Evolutionary conservation across 2,329 filamentous ascomycete genomes (phyloP).

Genomic region (Paramyrothecium roridum): DNA sequence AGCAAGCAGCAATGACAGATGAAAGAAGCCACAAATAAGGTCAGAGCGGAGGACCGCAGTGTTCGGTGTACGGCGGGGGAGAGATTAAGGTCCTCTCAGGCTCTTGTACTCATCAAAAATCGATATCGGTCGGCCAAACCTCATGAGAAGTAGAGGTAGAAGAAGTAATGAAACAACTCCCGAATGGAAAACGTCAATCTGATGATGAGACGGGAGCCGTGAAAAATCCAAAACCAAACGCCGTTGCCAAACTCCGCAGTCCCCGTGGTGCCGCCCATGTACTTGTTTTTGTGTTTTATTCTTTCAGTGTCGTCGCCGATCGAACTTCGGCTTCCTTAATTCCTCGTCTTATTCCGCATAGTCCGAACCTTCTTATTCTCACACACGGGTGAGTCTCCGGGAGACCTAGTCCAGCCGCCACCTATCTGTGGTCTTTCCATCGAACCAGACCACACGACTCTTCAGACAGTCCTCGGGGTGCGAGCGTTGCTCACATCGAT

Average conservation of each 20-base stretch:
- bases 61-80: constrained; percentile 15
- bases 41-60: constrained; percentile 24
- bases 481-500: constrained; percentile 75
- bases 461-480: constrained; percentile 55
- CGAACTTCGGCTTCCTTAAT: constrained; percentile 1
- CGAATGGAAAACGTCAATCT: constrained; percentile 47
- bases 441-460: constrained; percentile 1
- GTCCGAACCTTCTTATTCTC: constrained; percentile 7
- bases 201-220: constrained; percentile 41
- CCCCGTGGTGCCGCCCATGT: constrained; percentile 6
- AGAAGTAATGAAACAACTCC: constrained; percentile 34
- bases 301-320: constrained; percentile 1
- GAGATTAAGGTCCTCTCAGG: constrained; percentile 33
- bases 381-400: constrained; percentile 16
- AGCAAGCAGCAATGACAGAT: constrained; percentile 8
- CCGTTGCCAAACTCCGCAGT: constrained; percentile 21
- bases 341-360: constrained; percentile 10
- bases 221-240: constrained; percentile 28
- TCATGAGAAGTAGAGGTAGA: constrained; percentile 44
- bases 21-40: constrained; percentile 15
- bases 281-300: constrained; percentile 8
- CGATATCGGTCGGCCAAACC: constrained; percentile 41
- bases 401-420: constrained; percentile 7
- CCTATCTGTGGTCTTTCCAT: constrained; percentile 2
- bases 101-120: constrained; percentile 38